Base-by-base conservation (phyloP, 2,329 filamentous ascomycete species). In the Colletotrichum magnum region DNA sequence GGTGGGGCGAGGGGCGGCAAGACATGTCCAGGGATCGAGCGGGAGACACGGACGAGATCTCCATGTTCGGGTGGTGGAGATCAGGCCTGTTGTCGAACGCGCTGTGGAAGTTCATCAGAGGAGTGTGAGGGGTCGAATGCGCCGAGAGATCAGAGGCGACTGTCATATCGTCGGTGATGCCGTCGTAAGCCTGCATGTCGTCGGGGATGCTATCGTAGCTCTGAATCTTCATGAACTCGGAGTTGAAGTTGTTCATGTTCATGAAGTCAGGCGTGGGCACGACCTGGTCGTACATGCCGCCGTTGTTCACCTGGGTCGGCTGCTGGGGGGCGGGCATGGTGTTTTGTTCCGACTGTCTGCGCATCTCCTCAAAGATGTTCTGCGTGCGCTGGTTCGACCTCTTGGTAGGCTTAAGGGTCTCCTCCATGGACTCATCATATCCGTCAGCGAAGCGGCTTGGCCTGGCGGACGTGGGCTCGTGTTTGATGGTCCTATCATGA, bases 401-500 rank as follows among this genome's bases (percentile, higher is more conserved):
- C 41, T 83, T 82, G 15, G 78, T 75, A 5, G 89, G 89, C 79
- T 90, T 91, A 73, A 91, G 84, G 0, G 89, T 91, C 78, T 90
- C 88, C 75, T 91, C 89, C 86, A 90, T 89, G 15, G 88, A 90
- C 77, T 89, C 88, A 74, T 92, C 89, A 72, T 90, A 90, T 53
- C 84, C 85, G 28, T 90, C 88, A 3, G 85, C 78, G 75, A 92
- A 92, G 62, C 91, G 79, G 73, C 78, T 81, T 3, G 82, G 81
- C 4, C 79, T 78, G 2, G 66, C 60, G 18, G 68, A 70, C 54
- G 59, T 50, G 16, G 78, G 72, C 54, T 81, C 77, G 45, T 83
- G 80, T 79, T 86, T 85, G 52, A 78, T 74, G 50, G 81, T 74
- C 58, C 82, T 80, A 70, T 86, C 80, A 71, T 86, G 84, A 51